Percentiles rank a stretch among this genome's conserved stretches.
Evolutionary conservation across 2,329 filamentous ascomycete species (phyloP).

Genomic region (Colletotrichum shisoi): DNA sequence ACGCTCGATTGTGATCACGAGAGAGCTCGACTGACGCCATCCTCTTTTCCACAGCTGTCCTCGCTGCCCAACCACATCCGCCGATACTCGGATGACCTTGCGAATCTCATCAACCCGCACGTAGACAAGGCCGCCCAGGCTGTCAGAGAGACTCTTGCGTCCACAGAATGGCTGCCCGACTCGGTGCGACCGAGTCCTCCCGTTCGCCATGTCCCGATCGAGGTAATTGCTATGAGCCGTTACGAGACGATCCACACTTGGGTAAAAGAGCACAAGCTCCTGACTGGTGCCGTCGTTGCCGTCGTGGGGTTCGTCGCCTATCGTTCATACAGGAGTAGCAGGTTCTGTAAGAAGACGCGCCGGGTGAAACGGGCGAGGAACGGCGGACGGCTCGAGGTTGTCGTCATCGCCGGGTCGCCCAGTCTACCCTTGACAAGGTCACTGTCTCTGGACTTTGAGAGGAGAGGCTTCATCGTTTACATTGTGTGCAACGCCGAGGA

Average conservation of each 20-base stretch:
- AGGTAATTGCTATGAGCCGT: slow-evolving; percentile 48
- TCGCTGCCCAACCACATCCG: slow-evolving; percentile 69
- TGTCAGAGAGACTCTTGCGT: slow-evolving; percentile 73
- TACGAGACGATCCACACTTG: slow-evolving; percentile 71
- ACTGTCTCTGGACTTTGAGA: slow-evolving; percentile 84
- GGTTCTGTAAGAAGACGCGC: slow-evolving; percentile 71
- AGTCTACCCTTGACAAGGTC: slow-evolving; percentile 84
- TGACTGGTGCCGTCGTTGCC: slow-evolving; percentile 75
- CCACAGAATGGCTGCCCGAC: slow-evolving; percentile 76
- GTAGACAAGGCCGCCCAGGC: slow-evolving; percentile 77
- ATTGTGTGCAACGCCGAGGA: slow-evolving; percentile 85
- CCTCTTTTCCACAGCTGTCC: slow-evolving; percentile 55
- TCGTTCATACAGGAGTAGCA: slow-evolving; percentile 58
- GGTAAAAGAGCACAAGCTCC: slow-evolving; percentile 74
- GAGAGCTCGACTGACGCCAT: slow-evolving; percentile 28
- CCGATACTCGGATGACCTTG: slow-evolving; percentile 74
- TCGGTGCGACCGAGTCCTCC: slow-evolving; percentile 68
- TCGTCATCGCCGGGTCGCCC: slow-evolving; percentile 87
- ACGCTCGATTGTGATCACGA: slow-evolving; percentile 14
- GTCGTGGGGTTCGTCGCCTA: slow-evolving; percentile 72
- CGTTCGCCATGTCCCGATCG: slow-evolving; percentile 46
- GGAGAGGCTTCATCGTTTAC: slow-evolving; percentile 92
- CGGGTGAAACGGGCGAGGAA: slow-evolving; percentile 81
- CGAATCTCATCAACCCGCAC: slow-evolving; percentile 80
- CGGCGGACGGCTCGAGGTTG: slow-evolving; percentile 85